A percentile compares a stretch with the other conserved stretches of the same genome.
Evolutionary conservation across 1,284 basidiomycete species (phyloP).

Genomic region (Agroathelia rolfsii): DNA sequence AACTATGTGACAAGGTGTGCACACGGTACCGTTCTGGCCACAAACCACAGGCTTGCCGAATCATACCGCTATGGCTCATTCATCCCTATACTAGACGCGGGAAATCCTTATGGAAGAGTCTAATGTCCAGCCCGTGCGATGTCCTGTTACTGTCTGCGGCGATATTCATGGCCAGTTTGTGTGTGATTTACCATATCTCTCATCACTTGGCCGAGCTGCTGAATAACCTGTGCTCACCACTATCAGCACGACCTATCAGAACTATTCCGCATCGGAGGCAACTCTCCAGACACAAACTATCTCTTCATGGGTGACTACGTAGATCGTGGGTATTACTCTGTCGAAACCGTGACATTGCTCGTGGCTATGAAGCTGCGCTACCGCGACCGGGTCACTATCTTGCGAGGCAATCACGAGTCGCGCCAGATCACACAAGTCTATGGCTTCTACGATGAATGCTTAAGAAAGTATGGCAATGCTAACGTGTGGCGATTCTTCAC

Average conservation of each 20-base stretch:
- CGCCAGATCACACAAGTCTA: conserved; percentile 99
- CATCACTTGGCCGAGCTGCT: conserved; percentile 12
- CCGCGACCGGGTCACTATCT: conserved; percentile 95
- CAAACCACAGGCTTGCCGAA: conserved; percentile 9
- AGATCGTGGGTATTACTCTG: conserved; percentile 98
- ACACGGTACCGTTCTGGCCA: conserved; percentile 12
- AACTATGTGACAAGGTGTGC: conserved; percentile 95
- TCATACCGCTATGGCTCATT: conserved; percentile 13
- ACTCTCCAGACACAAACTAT: conserved; percentile 99
- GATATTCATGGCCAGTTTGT: conserved; percentile 99
- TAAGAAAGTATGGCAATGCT: conserved; percentile 98
- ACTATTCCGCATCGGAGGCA: conserved; percentile 97
- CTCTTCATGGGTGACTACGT: conserved; percentile 99
- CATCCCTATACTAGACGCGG: conserved; percentile 57
- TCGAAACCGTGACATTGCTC: conserved; percentile 97
- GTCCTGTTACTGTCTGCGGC: conserved; percentile 94
- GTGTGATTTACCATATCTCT: conserved; percentile 33
- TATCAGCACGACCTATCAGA: conserved; percentile 95
- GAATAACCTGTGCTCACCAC: conserved; percentile 7
- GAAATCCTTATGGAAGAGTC: conserved; percentile 98
- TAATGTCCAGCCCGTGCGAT: conserved; percentile 95
- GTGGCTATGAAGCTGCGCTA: conserved; percentile 97
- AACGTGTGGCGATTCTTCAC: conserved; percentile 99
- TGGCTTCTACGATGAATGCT: conserved; percentile 99
- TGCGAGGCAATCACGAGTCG: conserved; percentile 97